phyloP scores from a whole-genome alignment of 257 asterid genomes.

The Nicotiana sylvestris region DNA sequence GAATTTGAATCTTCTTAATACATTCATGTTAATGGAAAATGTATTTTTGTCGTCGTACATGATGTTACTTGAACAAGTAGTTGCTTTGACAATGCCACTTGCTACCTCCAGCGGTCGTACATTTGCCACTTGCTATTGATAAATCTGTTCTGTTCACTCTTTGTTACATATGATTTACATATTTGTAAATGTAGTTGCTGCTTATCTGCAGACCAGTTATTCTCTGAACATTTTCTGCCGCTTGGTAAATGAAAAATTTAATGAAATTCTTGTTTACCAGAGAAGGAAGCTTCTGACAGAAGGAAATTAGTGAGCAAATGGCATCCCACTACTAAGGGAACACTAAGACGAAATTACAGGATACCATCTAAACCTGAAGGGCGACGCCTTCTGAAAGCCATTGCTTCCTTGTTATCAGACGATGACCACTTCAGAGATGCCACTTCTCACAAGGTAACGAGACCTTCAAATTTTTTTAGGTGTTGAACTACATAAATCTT shows the following conservation, averaged over 20 bases:
- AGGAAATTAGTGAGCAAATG: conserved; percentile 90
- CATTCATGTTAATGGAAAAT: not conserved
- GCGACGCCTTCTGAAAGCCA: conserved; percentile 62
- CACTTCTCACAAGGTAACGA: conserved; percentile 86
- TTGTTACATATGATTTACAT: not conserved
- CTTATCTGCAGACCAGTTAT: not conserved
- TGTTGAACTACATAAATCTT: not conserved
- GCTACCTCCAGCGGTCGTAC: not conserved
- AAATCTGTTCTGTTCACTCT: not conserved
- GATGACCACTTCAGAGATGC: conserved; percentile 94
- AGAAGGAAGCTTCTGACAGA: conserved; percentile 73
- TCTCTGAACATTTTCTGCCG: not conserved
- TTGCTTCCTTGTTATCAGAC: conserved; percentile 84
- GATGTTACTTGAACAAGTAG: not conserved
- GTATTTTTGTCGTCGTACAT: not conserved
- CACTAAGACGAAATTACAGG: conserved; percentile 84
- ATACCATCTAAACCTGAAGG: conserved; percentile 84
- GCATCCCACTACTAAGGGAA: conserved; percentile 97
- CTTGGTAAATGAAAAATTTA: conserved; percentile 1
- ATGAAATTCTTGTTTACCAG: conserved; percentile 32
- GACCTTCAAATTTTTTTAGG: not conserved
- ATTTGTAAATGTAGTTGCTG: not conserved
- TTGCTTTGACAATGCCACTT: not conserved
- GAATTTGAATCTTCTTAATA: not conserved
- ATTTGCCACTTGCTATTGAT: not conserved